Conservation (phyloP, 805 yeast genomes). For the Sugiyamaella chiloensis region DNA sequence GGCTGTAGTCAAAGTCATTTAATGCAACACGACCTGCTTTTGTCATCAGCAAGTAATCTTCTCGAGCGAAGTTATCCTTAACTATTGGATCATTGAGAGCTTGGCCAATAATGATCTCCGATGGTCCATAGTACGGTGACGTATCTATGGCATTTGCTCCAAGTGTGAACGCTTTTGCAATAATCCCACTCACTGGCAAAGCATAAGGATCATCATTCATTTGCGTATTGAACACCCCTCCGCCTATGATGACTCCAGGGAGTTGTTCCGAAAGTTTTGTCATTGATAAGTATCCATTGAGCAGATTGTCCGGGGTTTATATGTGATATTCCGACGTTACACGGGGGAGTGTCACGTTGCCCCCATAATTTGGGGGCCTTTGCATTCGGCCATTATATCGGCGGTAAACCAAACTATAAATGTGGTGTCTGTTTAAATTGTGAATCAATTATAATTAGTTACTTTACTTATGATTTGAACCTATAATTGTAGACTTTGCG, state of each 20-base stretch:
- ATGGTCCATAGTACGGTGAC: slow-evolving; percentile 89
- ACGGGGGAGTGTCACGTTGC: neutral
- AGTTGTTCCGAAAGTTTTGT: slow-evolving; percentile 25
- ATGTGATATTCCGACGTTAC: too few relatives aligned
- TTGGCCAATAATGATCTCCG: slow-evolving; percentile 71
- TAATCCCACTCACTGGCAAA: slow-evolving; percentile 55
- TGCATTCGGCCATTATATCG: neutral
- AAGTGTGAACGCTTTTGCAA: slow-evolving; percentile 54
- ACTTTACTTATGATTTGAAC: too few relatives aligned
- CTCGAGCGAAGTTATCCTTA: slow-evolving; percentile 47
- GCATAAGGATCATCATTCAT: slow-evolving; percentile 66
- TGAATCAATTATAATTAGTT: too few relatives aligned
- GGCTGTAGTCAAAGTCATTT: slow-evolving; percentile 72
- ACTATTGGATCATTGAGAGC: slow-evolving; percentile 45
- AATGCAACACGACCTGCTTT: slow-evolving; percentile 76
- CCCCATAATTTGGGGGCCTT: slow-evolving; percentile 1
- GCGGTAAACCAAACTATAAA: too few relatives aligned
- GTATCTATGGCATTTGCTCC: slow-evolving; percentile 85
- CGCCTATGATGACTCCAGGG: slow-evolving; percentile 63
- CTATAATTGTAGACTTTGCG: too few relatives aligned
- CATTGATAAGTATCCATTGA: too few relatives aligned
- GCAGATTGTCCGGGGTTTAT: too few relatives aligned
- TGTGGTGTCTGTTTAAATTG: too few relatives aligned
- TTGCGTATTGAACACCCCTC: slow-evolving; percentile 83
- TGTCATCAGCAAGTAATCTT: slow-evolving; percentile 66